Evolutionary conservation across 2,329 filamentous ascomycete species (phyloP), one percentile per base, ranked within the genome.

Genomic region (Ceratocystis ficicola): DNA sequence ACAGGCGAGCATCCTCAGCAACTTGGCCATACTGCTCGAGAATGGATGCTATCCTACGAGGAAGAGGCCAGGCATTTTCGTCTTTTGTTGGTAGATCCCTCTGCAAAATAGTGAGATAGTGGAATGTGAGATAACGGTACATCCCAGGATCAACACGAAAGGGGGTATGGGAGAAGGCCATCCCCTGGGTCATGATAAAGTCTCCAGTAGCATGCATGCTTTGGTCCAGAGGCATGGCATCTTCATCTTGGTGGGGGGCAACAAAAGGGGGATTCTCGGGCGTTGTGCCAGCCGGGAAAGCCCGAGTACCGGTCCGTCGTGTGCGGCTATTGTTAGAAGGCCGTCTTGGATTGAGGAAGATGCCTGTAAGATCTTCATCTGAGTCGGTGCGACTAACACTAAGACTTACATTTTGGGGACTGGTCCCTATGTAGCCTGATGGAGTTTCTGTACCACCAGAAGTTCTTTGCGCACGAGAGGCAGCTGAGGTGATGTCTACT

Each of bases 301-400:
- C 2, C 55, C 64, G 59, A 15, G 44, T 44, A 32, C 57, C 36
- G 30, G 44, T 22, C 46, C 64, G 57, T 41, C 60, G 55, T 59
- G 55, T 50, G 20, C 32, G 32, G 25, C 44, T 66, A 2, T 46
- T 30, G 36, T 41, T 46, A 25, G 46, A 32, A 17, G 66, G 60
- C 28, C 59, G 48, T 57, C 65, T 60, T 10, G 62, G 64, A 22
- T 68, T 68, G 1, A 86, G 73, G 70, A 87, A 86, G 68, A 78
- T 84, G 2, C 81, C 81, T 5, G 85, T 76, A 0, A 82, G 81
- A 63, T 87, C 84, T 69, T 86, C 84, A 70, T 87, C 84, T 0
- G 84, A 87, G 69, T 86, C 84, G 69, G 83, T 86, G 59, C 80
- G 79, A 70, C 82, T 85, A 64, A 81, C 77, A 69, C 80, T 83